Evolutionary conservation across 1,284 basidiomycete genomes (phyloP), one percentile per base, ranked within the genome.

Genomic region (Hemileia vastatrix): DNA sequence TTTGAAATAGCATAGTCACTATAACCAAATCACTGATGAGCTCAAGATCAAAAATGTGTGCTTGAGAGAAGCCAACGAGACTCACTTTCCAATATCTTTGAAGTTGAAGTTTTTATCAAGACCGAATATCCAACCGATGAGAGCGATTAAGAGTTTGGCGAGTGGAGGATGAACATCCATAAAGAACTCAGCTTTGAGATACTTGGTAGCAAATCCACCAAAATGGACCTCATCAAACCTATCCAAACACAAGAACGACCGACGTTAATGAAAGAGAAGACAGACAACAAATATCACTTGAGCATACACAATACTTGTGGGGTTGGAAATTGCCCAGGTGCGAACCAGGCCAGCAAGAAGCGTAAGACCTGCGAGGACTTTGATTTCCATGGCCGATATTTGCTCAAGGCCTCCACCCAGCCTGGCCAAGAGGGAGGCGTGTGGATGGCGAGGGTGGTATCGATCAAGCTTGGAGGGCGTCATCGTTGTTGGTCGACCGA

Each of bases 171-270:
- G 94, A 1, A 99, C 94, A 73, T 99, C 95, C 77, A 99, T 83
- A 84, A 78, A 90, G 78, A 92, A 94, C 57, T 84, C 82, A 13
- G 86, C 88, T 77, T 89, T 88, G 80, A 93, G 88, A 76, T 78
- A 94, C 71, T 90, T 91, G 58, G 84, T 82, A 1, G 92, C 88
- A 74, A 95, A 94, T 75, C 93, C 93, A 65, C 92, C 92, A 77
- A 96, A 95, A 76, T 95, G 92, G 0, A 95, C 92, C 77, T 96
- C 92, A 72, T 96, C 92, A 75, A 96, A 96, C 18, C 91, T 94
- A 71, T 6, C 9, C 8, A 24, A 24, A 18, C 6, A 8, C 4
- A n/a, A n/a, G 40, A 43, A 8, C n/a, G 40, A 43, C n/a, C 9
- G 40, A n/a, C 8, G 40, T 8, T 43, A n/a, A 43, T 43, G 40